Evolutionary conservation across 345 rosid species (phyloP), one percentile per base, ranked within the genome.

Genomic region (Boechera retrofracta): DNA sequence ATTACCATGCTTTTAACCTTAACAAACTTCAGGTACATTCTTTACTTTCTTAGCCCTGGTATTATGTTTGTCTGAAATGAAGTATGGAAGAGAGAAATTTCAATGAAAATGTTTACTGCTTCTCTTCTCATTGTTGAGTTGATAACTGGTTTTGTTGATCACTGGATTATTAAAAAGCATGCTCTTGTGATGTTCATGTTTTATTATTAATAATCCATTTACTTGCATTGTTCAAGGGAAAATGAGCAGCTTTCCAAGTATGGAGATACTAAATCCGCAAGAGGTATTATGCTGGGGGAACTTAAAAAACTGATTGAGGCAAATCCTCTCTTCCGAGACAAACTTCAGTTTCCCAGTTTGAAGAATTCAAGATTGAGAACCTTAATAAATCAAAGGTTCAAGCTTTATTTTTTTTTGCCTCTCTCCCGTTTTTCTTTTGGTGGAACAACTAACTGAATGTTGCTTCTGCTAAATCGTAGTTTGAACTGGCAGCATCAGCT

Each of bases 401-500:
- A 39, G n/a, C 38, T 44, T 54, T 15, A 0, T 39, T 9, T 48
- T 33, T 18, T 33, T 35, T 13, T 45, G 29, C 24, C 54, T 53
- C 47, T 36, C 61, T 65, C 15, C 52, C 6, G 11, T 18, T 55
- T 44, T 47, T 31, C 49, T 26, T 38, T 61, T 61, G 35, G 26
- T 31, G 39, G 31, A 53, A 13, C 63, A 65, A 41, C 70, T 51
- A 42, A 72, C 69, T 78, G 36, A 59, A 31, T 35, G 7, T 72
- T 21, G 28, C 16, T 59, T 65, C 47, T 77, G 74, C 52, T 72
- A 18, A 26, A 57, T 57, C 72, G 67, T 75, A 85, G 88, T 76
- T 68, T 85, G 56, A 85, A 82, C 77, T 82, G 85, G 85, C 87
- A 85, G 77, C 85, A 85, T 61, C 85, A 82, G 60, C 85, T 85